Percentiles rank a stretch among this genome's conserved stretches.
phyloP scores from a whole-genome alignment of 306 rosid species.

The Cucurbita moschata region DNA sequence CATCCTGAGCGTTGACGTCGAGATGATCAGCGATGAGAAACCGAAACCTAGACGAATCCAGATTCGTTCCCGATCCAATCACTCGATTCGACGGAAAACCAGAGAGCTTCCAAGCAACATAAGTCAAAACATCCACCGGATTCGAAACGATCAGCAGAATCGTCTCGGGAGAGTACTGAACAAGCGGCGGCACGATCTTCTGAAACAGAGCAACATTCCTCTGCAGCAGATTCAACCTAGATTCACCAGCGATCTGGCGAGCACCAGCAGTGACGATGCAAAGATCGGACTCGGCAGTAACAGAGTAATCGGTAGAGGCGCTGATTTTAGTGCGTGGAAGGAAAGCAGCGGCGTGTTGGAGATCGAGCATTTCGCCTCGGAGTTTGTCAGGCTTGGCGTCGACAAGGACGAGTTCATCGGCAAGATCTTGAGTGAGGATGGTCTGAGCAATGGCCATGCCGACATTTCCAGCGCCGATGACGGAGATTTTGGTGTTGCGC shows the following conservation, averaged over 20 bases:
- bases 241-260: slow-evolving; percentile 59
- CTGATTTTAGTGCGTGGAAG: slow-evolving; percentile 76
- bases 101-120: slow-evolving; percentile 81
- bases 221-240: slow-evolving; percentile 57
- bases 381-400: slow-evolving; percentile 60
- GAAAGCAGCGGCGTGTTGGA: slow-evolving; percentile 89
- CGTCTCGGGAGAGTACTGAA: slow-evolving; percentile 33
- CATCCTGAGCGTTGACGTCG: slow-evolving; percentile 87
- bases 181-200: slow-evolving; percentile 54
- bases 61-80: slow-evolving; percentile 85
- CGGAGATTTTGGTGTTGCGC: slow-evolving; percentile 55
- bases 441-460: slow-evolving; percentile 99
- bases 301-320: slow-evolving; percentile 62
- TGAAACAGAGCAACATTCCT: slow-evolving; percentile 59
- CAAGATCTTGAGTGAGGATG: slow-evolving; percentile 68
- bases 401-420: slow-evolving; percentile 67
- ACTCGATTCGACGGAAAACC: slow-evolving; percentile 81
- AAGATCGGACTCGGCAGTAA: slow-evolving; percentile 58
- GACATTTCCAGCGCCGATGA: slow-evolving; percentile 78
- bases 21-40: slow-evolving; percentile 91
- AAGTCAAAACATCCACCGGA: slow-evolving; percentile 72
- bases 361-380: slow-evolving; percentile 91
- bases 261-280: slow-evolving; percentile 91
- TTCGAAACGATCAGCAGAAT: slow-evolving; percentile 62
- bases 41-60: slow-evolving; percentile 80